A percentile compares a stretch with the other conserved stretches of the same genome.
phyloP scores from a whole-genome alignment of 176 grass and related monocot species.

The Triticum urartu region DNA sequence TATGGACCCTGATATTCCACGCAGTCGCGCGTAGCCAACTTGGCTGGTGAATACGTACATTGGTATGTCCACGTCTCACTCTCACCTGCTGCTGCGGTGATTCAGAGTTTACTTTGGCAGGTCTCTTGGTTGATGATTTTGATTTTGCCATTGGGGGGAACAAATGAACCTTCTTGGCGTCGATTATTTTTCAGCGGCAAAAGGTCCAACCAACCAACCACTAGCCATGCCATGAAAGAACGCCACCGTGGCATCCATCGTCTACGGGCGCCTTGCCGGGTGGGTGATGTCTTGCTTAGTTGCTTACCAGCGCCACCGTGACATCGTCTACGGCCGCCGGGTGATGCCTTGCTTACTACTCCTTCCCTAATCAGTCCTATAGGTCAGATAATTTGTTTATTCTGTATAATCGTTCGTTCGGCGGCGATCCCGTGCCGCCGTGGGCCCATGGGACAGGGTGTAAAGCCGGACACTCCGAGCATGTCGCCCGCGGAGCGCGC shows the following conservation, averaged over 20 bases:
- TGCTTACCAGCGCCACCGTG: no score
- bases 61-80: no score
- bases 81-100: background rate
- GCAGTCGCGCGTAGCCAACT: no score
- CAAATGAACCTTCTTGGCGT: background rate
- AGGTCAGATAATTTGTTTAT: background rate
- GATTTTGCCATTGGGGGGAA: background rate
- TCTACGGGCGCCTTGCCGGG: no score
- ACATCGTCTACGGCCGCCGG: background rate
- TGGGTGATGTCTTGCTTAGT: no score
- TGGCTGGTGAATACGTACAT: no score
- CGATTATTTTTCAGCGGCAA: background rate
- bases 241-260: background rate
- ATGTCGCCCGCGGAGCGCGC: background rate
- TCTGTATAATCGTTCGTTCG: background rate
- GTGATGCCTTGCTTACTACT: background rate
- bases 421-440: no score
- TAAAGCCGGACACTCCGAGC: slow-evolving; percentile 20
- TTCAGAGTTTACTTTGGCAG: background rate
- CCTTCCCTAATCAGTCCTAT: background rate
- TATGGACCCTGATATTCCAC: no score
- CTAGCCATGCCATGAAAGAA: background rate
- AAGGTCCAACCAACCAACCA: background rate
- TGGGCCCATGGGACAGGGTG: background rate
- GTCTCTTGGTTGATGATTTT: background rate